Percentiles rank a stretch among this genome's conserved stretches.
phyloP scores from a whole-genome alignment of 208 protist genomes.

The Vickermania ingenoplastis region DNA sequence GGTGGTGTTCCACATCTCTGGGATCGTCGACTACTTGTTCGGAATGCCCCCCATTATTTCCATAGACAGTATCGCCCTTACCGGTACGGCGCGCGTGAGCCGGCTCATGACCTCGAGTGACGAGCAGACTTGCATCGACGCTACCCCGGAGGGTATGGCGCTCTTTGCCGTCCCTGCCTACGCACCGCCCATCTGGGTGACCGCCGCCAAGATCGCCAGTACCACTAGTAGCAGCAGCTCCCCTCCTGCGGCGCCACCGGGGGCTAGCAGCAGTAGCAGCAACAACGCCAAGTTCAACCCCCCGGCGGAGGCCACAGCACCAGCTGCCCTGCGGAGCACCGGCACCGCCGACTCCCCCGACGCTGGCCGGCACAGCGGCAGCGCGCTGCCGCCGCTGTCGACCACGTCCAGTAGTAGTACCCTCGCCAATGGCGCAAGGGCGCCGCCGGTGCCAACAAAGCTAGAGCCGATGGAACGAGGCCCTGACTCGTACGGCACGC shows the following conservation, averaged over 20 bases:
- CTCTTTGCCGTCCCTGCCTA: constrained; percentile 81
- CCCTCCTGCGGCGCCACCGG: neutral
- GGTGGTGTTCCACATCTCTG: constrained; percentile 68
- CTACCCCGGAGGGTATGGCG: constrained; percentile 45
- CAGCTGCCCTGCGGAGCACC: neutral
- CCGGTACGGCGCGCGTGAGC: constrained; percentile 33
- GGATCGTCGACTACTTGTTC: constrained; percentile 58
- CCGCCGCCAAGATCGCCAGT: constrained; percentile 6
- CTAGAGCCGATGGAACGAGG: neutral
- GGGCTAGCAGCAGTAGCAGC: neutral
- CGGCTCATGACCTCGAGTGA: constrained; percentile 40
- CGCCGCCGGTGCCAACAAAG: neutral
- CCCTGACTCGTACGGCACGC: neutral
- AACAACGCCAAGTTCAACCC: neutral
- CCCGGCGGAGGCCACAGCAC: neutral
- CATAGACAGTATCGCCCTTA: constrained; percentile 55
- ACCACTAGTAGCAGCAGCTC: neutral
- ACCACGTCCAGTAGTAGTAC: neutral
- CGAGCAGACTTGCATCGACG: constrained; percentile 61
- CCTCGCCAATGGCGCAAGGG: neutral
- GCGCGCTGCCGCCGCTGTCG: neutral
- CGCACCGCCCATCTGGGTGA: constrained; percentile 64
- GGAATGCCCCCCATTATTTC: constrained; percentile 37
- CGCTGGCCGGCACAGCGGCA: neutral
- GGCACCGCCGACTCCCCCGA: neutral